Evolutionary conservation across 441 rosid species (phyloP).

Genomic region (Gossypium lobatum): DNA sequence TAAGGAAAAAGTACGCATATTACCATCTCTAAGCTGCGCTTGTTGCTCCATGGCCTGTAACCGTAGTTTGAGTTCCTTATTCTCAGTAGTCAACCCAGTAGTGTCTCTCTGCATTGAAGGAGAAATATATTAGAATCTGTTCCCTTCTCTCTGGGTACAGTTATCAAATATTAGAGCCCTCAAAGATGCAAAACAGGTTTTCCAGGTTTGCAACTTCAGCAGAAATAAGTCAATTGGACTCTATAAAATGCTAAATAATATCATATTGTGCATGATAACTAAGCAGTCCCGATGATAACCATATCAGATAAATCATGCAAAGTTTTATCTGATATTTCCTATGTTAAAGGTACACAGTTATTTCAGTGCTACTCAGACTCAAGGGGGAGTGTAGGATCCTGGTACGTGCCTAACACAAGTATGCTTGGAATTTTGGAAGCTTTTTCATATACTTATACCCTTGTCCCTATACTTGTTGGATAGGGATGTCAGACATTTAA

Average conservation of each 20-base stretch:
- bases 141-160: not conserved
- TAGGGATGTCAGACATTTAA: no score
- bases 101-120: conserved; percentile 65
- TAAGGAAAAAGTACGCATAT: not conserved
- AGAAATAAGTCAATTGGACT: not conserved
- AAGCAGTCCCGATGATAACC: not conserved
- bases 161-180: not conserved
- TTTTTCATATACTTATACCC: no score
- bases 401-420: no score
- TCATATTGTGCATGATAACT: not conserved
- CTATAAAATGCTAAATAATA: not conserved
- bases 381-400: no score
- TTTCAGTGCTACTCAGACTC: not conserved
- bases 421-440: no score
- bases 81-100: conserved; percentile 63
- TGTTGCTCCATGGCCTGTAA: conserved; percentile 94
- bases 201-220: not conserved
- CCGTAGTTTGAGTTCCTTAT: conserved; percentile 86
- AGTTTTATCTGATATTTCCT: not conserved
- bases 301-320: not conserved
- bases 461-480: no score
- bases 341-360: not conserved
- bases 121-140: conserved; percentile 7
- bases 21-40: conserved; percentile 66
- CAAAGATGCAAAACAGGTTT: not conserved